Base-by-base conservation (phyloP, 2,329 filamentous ascomycete species). In the Colletotrichum noveboracense region DNA sequence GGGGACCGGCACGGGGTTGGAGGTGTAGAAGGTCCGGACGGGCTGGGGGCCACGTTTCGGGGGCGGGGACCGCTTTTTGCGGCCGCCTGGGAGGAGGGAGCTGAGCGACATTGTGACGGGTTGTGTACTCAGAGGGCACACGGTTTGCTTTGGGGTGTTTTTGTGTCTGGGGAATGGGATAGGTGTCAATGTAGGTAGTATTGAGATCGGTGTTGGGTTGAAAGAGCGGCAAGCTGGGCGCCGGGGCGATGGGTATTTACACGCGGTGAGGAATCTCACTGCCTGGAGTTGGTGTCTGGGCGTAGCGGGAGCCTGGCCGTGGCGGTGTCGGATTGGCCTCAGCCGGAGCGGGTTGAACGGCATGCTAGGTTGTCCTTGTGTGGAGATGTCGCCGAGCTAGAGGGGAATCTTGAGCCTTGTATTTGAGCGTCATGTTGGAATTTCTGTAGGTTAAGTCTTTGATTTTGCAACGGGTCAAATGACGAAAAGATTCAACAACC, bases 1-100 rank as follows among this genome's bases (percentile, higher is more conserved):
- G 1, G 89, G 87, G 61, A 87, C 81, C 55, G 78, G 58, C 32
- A 87, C 81, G 8, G 81, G 77, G 6, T 81, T 79, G 55, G 80
- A 83, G 5, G 71, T 80, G 78, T 87, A 87, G 7, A 71, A 75
- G 10, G 79, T 75, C 26, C 66, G 24, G 5, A 26, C 34, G 3
- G 64, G 70, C 9, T 78, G 10, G 62, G 18, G 61, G 30, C n/a
- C 32, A 30, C 58, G 55, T n/a, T 71, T 66, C 43, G 43, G 43
- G 67, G 72, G 21, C 66, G 66, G 10, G 34, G 66, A 24, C 32
- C 21, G 66, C 66, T 58, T 58, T 13, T 60, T 70, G 32, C n/a
- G 34, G 61, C 24, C 16, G 21, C 36, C 38, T 8, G 62, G 26
- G 32, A 66, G 14, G 21, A 34, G 32, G 36, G 61, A 16, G 34